Conservation (phyloP, 2,329 filamentous ascomycete genomes). For the Beauveria scarabaeidicola region DNA sequence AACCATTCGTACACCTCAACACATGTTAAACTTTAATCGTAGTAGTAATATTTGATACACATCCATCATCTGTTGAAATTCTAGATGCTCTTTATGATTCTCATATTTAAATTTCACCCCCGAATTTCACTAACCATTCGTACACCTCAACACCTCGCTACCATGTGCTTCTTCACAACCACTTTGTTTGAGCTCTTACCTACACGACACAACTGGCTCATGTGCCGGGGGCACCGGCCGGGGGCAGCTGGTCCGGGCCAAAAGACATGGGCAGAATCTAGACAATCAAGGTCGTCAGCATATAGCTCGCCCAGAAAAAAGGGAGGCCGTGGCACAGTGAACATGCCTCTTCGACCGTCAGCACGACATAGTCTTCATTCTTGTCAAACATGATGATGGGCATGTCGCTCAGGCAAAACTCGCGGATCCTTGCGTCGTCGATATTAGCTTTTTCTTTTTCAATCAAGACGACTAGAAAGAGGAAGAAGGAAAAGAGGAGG, state of each 20-base stretch:
- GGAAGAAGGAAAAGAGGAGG: too few relatives aligned
- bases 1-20: neutral
- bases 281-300: neutral
- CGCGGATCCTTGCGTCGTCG: constrained; percentile 55
- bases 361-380: constrained; percentile 61
- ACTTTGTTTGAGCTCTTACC: neutral
- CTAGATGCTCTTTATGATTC: neutral
- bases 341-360: constrained; percentile 58
- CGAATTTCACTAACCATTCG: neutral
- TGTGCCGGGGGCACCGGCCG: constrained; percentile 20
- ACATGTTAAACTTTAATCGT: neutral
- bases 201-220: neutral
- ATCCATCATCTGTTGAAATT: neutral
- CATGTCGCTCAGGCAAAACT: constrained; percentile 59
- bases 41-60: neutral
- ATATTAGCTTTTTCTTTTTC: constrained; percentile 5
- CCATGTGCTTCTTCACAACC: neutral
- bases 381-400: constrained; percentile 92
- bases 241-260: constrained; percentile 51
- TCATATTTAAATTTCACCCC: neutral
- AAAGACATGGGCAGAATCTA: constrained; percentile 62
- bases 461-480: neutral
- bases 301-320: neutral
- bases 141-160: constrained; percentile 5
- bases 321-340: neutral